These are phyloP conservation scores for Moesziomyces parantarcticus DNA, from an alignment of 1,284 basidiomycete species.

Conservation along the genomic window DNA sequence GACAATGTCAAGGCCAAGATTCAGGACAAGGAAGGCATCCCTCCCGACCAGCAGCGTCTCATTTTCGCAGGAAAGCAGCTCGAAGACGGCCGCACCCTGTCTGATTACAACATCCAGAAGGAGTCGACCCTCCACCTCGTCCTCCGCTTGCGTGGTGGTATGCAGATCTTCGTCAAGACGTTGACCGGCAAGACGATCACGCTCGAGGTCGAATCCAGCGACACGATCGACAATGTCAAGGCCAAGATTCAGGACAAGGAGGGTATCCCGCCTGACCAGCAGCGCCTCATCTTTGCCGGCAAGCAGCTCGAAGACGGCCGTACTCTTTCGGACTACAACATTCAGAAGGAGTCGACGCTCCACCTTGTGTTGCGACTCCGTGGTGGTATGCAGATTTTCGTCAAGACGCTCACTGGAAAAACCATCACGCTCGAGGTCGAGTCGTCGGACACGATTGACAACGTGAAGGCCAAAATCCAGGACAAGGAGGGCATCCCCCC, in stretches of 20 bases:
- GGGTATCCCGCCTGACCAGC: slow-evolving; percentile 70
- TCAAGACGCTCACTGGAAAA: slow-evolving; percentile 61
- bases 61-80: slow-evolving; percentile 71
- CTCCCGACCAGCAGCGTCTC: slow-evolving; percentile 70
- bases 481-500: slow-evolving; percentile 67
- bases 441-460: slow-evolving; percentile 73
- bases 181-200: slow-evolving; percentile 99
- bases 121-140: slow-evolving; percentile 64
- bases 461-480: slow-evolving; percentile 72
- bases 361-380: slow-evolving; percentile 64
- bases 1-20: slow-evolving; percentile 76
- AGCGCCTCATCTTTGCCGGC: slow-evolving; percentile 71
- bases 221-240: slow-evolving; percentile 89
- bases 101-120: slow-evolving; percentile 69
- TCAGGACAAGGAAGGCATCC: slow-evolving; percentile 68
- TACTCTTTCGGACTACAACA: slow-evolving; percentile 70
- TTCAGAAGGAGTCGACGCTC: slow-evolving; percentile 66
- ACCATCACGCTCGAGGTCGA: slow-evolving; percentile 70
- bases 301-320: slow-evolving; percentile 71
- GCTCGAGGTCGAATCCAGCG: slow-evolving; percentile 84
- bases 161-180: slow-evolving; percentile 71
- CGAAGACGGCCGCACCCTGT: slow-evolving; percentile 70
- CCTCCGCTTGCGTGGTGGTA: slow-evolving; percentile 64
- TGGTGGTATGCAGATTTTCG: slow-evolving; percentile 63
- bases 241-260: slow-evolving; percentile 68